Conservation (phyloP, 345 rosid genomes). For the Citropsis articulata region DNA sequence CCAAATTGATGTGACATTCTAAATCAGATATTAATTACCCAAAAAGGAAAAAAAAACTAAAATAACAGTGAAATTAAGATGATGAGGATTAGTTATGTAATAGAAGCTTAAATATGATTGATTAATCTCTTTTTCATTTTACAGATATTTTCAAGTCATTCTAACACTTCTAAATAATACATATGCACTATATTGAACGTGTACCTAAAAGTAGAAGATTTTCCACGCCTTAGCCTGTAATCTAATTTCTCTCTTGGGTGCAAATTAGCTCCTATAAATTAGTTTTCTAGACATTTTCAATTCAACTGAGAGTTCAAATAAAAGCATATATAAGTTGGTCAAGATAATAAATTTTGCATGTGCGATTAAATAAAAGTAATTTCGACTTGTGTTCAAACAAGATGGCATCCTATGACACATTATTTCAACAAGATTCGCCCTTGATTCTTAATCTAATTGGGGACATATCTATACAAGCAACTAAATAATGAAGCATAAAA, state of each 20-base stretch:
- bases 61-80: no score
- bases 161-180: no score
- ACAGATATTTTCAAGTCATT: not conserved
- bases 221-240: constrained; percentile 9
- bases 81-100: no score
- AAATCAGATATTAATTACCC: no score
- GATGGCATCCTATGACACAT: not conserved
- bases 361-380: not conserved
- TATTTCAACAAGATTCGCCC: not conserved
- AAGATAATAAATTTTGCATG: not conserved
- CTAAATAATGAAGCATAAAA: not conserved
- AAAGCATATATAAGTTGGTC: not conserved
- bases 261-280: constrained; percentile 1
- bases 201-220: not conserved
- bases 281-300: not conserved
- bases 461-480: no score
- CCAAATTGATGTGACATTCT: no score
- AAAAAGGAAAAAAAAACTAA: no score
- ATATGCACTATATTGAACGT: no score
- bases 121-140: not conserved
- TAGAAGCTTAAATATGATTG: no score
- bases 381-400: not conserved
- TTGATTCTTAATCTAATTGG: no score
- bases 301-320: not conserved
- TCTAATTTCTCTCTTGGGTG: constrained; percentile 8